Percentiles rank a stretch among this genome's conserved stretches.
These are phyloP conservation scores for Eucalyptus shirleyi DNA, from an alignment of 345 rosid genomes.

Conservation along the genomic window DNA sequence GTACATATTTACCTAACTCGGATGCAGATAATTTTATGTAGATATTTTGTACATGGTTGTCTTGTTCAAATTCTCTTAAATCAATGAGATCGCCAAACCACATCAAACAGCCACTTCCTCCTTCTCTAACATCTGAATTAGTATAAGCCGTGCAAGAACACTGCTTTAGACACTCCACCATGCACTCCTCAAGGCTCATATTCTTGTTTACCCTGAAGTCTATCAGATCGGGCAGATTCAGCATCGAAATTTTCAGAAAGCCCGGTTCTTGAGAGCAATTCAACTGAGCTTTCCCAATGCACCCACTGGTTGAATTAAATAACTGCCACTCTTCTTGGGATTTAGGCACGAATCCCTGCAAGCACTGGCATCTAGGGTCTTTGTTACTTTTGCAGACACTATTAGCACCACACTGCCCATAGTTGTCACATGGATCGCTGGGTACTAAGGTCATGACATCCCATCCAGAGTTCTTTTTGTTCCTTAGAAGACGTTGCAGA, in stretches of 20 bases:
- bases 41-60: slow-evolving; percentile 2
- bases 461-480: neutral
- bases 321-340: slow-evolving; percentile 11
- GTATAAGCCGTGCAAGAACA: slow-evolving; percentile 18
- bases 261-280: neutral
- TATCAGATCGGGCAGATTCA: slow-evolving; percentile 1
- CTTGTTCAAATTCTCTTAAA: neutral
- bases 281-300: neutral
- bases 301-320: neutral
- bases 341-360: slow-evolving; percentile 21
- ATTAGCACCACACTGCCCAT: neutral
- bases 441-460: neutral
- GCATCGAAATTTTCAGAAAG: neutral
- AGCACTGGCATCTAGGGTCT: slow-evolving; percentile 5
- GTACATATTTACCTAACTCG: neutral
- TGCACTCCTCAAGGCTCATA: slow-evolving; percentile 1
- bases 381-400: neutral
- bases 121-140: neutral
- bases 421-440: neutral
- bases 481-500: neutral
- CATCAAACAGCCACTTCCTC: slow-evolving; percentile 19
- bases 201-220: neutral
- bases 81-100: slow-evolving; percentile 17
- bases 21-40: slow-evolving; percentile 1
- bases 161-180: neutral